These are phyloP conservation scores for Polygonum maritimum DNA, from an alignment of 148 eudicot genomes.

Conservation along the genomic window DNA sequence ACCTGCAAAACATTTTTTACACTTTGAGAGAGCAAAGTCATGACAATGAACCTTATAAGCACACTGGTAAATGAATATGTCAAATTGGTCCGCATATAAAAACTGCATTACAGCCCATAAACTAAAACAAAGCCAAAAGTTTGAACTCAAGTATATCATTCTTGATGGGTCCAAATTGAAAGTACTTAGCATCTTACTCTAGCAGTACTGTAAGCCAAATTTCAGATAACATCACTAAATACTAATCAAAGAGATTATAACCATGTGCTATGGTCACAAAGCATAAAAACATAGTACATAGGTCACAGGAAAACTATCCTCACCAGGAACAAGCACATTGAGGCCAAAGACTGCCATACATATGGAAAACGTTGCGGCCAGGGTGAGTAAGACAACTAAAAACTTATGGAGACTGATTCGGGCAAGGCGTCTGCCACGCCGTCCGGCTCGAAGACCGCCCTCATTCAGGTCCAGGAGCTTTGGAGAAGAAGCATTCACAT, in stretches of 20 bases:
- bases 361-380: constrained; percentile 43
- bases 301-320: constrained; percentile 13
- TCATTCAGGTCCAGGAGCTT: constrained; percentile 39
- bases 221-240: background rate
- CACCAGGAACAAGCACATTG: constrained; percentile 56
- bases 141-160: background rate
- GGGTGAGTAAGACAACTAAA: constrained; percentile 39
- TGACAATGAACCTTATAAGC: background rate
- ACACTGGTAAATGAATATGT: background rate
- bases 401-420: constrained; percentile 38
- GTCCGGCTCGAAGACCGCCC: constrained; percentile 27
- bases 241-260: background rate
- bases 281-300: background rate
- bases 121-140: background rate
- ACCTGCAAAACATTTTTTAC: constrained; percentile 19
- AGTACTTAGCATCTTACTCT: background rate
- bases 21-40: background rate
- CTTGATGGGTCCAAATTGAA: background rate
- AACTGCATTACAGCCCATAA: background rate
- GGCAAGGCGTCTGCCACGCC: constrained; percentile 49
- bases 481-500: constrained; percentile 19
- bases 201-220: background rate
- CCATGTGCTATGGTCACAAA: background rate
- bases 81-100: background rate
- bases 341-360: constrained; percentile 46